These are phyloP conservation scores for Taphrina deformans DNA, from an alignment of 1,139 yeast genomes.

Conservation along the genomic window DNA sequence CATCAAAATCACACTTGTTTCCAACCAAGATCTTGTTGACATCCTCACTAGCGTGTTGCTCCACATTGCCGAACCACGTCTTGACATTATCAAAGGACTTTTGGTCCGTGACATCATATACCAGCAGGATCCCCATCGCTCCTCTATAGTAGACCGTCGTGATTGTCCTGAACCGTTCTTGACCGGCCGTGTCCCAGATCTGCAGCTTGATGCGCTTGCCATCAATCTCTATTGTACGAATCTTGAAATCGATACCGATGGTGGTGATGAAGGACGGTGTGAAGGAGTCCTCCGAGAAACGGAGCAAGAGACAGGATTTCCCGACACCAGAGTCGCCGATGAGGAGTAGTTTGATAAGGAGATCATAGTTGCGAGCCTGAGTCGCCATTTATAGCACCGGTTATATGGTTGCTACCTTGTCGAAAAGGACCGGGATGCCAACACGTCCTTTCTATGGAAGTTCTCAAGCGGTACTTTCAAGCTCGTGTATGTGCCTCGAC, in stretches of 20 bases:
- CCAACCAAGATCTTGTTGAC: slow-evolving; percentile 93
- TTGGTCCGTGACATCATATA: slow-evolving; percentile 94
- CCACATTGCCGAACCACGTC: slow-evolving; percentile 92
- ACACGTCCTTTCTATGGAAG: neutral
- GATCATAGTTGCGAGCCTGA: slow-evolving; percentile 77
- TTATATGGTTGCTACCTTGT: neutral
- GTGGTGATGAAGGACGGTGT: slow-evolving; percentile 96
- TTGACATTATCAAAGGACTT: slow-evolving; percentile 82
- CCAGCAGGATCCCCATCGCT: slow-evolving; percentile 95
- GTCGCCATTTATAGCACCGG: slow-evolving; percentile 40
- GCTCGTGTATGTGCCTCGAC: neutral
- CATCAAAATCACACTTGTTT: slow-evolving; percentile 83
- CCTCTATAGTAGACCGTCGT: slow-evolving; percentile 98
- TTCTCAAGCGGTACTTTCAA: neutral
- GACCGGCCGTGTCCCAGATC: slow-evolving; percentile 99
- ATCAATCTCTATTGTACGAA: slow-evolving; percentile 90
- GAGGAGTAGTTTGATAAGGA: slow-evolving; percentile 86
- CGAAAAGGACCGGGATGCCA: neutral
- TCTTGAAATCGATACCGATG: slow-evolving; percentile 96
- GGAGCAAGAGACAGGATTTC: slow-evolving; percentile 85
- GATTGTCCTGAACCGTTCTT: slow-evolving; percentile 95
- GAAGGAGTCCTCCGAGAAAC: slow-evolving; percentile 96
- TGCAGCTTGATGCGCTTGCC: slow-evolving; percentile 92
- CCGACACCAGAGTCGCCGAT: slow-evolving; percentile 99
- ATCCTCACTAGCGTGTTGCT: slow-evolving; percentile 94